These are phyloP conservation scores for Omphalea diandra DNA, from an alignment of 441 rosid genomes.

Conservation along the genomic window DNA sequence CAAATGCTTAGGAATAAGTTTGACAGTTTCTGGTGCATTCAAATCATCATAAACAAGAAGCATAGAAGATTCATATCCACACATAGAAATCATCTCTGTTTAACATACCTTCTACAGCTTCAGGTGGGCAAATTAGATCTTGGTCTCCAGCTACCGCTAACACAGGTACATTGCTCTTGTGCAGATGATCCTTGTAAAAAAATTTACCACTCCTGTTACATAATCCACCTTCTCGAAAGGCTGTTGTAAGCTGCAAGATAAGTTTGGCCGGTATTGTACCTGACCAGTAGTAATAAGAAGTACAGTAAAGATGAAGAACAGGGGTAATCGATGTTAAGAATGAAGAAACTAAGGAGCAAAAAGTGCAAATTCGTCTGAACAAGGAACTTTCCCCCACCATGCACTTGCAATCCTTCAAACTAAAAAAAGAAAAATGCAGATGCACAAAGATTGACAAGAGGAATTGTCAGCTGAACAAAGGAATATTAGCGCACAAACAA, in stretches of 20 bases:
- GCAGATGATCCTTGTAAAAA: constrained; percentile 66
- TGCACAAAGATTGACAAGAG: neutral
- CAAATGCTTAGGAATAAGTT: constrained; percentile 64
- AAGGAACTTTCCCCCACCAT: neutral
- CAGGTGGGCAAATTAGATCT: constrained; percentile 91
- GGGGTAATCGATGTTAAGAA: neutral
- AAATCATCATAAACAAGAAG: constrained; percentile 21
- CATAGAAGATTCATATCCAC: constrained; percentile 11
- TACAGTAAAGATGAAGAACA: neutral
- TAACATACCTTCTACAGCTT: constrained; percentile 75
- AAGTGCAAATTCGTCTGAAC: neutral
- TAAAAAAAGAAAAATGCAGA: neutral
- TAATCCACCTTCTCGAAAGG: constrained; percentile 80
- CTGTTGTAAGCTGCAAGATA: constrained; percentile 85
- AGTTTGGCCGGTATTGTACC: constrained; percentile 93
- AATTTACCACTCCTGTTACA: constrained; percentile 74
- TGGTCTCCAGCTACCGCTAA: constrained; percentile 86
- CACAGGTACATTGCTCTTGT: constrained; percentile 56
- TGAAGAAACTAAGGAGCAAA: neutral
- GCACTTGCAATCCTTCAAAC: neutral
- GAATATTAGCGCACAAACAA: neutral
- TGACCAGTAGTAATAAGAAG: constrained; percentile 31
- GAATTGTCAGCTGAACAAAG: neutral
- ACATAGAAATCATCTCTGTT: neutral
- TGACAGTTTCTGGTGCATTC: constrained; percentile 60